Percentiles rank a stretch among this genome's conserved stretches.
Evolutionary conservation across 1,284 basidiomycete species (phyloP).

Genomic region (Tylopilus sp.): DNA sequence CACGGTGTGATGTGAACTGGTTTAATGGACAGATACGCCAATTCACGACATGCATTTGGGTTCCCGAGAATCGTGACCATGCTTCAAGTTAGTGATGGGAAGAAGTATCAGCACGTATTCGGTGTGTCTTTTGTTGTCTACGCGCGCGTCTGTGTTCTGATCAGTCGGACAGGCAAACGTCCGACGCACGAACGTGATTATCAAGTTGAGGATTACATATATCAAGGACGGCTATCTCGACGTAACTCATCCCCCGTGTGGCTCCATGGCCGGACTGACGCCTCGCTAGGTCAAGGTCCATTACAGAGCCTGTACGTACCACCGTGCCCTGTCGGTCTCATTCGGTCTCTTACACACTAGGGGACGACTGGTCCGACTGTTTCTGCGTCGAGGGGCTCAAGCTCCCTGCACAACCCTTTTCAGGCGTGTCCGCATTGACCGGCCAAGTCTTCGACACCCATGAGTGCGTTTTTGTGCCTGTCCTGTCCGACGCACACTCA

Average conservation of each 20-base stretch:
- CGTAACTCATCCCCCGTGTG: conserved; percentile 54
- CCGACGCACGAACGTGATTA: conserved; percentile 88
- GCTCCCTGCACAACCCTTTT: conserved; percentile 80
- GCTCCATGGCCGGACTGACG: conserved; percentile 13
- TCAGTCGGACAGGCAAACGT: conserved; percentile 74
- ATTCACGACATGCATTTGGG: conserved; percentile 83
- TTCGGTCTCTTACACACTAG: conserved; percentile 46
- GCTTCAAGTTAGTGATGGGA: too few relatives aligned
- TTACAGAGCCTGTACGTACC: conserved; percentile 76
- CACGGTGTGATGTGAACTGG: not conserved
- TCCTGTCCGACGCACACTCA: too few relatives aligned
- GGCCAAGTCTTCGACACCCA: conserved; percentile 92
- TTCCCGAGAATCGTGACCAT: conserved; percentile 93
- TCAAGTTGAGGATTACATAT: conserved; percentile 91
- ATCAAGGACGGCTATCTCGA: conserved; percentile 86
- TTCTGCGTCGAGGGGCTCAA: conserved; percentile 81
- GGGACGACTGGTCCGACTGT: conserved; percentile 96
- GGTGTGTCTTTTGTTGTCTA: conserved; percentile 48
- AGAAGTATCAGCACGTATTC: too few relatives aligned
- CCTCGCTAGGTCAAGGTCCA: conserved; percentile 73
- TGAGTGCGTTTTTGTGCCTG: conserved; percentile 72
- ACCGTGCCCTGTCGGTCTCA: not conserved
- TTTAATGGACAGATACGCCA: conserved; percentile 79
- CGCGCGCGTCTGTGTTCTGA: not conserved
- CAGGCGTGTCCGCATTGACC: conserved; percentile 94